These are phyloP conservation scores for Ustilago loliicola DNA, from an alignment of 1,284 basidiomycete species.

Conservation along the genomic window DNA sequence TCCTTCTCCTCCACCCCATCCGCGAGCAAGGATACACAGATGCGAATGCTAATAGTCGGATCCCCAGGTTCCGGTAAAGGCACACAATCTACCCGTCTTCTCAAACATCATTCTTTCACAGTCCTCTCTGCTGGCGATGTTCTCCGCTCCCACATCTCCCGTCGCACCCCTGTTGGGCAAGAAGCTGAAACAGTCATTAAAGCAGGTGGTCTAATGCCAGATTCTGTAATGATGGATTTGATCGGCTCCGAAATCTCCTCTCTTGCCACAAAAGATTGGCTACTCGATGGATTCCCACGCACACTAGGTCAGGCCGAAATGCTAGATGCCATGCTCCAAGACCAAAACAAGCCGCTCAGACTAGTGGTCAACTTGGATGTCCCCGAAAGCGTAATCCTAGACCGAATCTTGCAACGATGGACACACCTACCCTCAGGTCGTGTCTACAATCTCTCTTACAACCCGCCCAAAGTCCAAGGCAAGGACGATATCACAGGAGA, in stretches of 20 bases:
- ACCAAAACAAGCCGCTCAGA: conserved; percentile 74
- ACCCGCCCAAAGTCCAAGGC: conserved; percentile 87
- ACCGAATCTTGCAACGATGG: conserved; percentile 79
- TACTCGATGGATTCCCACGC: conserved; percentile 95
- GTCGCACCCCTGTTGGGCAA: conserved; percentile 57
- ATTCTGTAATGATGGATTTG: conserved; percentile 66
- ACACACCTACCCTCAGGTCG: conserved; percentile 82
- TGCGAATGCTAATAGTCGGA: conserved; percentile 68
- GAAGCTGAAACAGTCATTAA: conserved; percentile 60
- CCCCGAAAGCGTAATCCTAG: conserved; percentile 87
- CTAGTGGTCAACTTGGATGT: conserved; percentile 93
- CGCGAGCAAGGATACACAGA: conserved; percentile 23
- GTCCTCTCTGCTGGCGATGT: conserved; percentile 65
- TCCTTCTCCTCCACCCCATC: conserved; percentile 6
- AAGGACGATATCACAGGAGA: conserved; percentile 94
- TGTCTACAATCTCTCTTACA: conserved; percentile 79
- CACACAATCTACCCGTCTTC: conserved; percentile 61
- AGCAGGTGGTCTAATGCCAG: conserved; percentile 66
- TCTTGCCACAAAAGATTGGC: conserved; percentile 78
- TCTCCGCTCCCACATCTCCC: conserved; percentile 61
- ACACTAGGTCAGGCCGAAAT: conserved; percentile 89
- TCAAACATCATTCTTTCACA: conserved; percentile 45
- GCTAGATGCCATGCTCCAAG: conserved; percentile 75
- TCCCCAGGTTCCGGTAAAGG: conserved; percentile 69
- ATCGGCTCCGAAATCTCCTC: conserved; percentile 51